Evolutionary conservation across 2,329 filamentous ascomycete genomes (phyloP).

Genomic region (Neofusicoccum ribis): DNA sequence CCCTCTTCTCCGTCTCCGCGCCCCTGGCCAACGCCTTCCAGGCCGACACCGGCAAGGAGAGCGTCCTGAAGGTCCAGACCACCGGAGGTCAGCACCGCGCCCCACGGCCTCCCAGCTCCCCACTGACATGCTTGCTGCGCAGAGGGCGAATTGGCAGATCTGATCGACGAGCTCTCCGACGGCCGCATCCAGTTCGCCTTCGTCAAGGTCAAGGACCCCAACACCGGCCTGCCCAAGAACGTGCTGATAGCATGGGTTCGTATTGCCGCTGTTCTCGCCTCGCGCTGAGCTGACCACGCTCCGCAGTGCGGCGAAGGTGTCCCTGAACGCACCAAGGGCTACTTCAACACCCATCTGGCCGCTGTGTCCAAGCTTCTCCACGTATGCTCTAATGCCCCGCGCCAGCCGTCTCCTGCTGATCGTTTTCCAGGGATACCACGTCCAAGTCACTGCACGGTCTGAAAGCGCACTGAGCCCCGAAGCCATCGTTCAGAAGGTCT

Average conservation of each 20-base stretch:
- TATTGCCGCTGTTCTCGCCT: neutral
- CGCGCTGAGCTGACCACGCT: slow-evolving; percentile 1
- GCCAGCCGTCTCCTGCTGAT: neutral
- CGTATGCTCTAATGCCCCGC: slow-evolving; percentile 45
- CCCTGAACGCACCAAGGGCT: slow-evolving; percentile 96
- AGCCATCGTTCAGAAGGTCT: slow-evolving; percentile 86
- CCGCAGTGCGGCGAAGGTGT: slow-evolving; percentile 89
- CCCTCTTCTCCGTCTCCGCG: slow-evolving; percentile 87
- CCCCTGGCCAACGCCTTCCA: slow-evolving; percentile 93
- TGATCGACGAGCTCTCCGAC: slow-evolving; percentile 95
- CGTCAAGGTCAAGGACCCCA: slow-evolving; percentile 93
- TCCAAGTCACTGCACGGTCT: slow-evolving; percentile 93
- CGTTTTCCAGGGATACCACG: slow-evolving; percentile 75
- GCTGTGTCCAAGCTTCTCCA: slow-evolving; percentile 90
- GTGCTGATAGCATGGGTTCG: slow-evolving; percentile 85
- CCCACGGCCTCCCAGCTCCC: slow-evolving; percentile 1
- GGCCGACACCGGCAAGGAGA: slow-evolving; percentile 82
- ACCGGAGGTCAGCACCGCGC: slow-evolving; percentile 66
- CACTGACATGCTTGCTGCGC: slow-evolving; percentile 28
- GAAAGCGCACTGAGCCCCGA: slow-evolving; percentile 86
- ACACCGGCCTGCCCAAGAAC: slow-evolving; percentile 84
- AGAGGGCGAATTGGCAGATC: slow-evolving; percentile 88
- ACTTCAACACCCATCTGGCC: slow-evolving; percentile 92
- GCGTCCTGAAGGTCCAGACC: slow-evolving; percentile 88
- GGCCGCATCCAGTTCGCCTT: slow-evolving; percentile 96